A percentile compares a stretch with the other conserved stretches of the same genome.
phyloP scores from a whole-genome alignment of 169 alveolate species.

The Plasmodium knowlesi region DNA sequence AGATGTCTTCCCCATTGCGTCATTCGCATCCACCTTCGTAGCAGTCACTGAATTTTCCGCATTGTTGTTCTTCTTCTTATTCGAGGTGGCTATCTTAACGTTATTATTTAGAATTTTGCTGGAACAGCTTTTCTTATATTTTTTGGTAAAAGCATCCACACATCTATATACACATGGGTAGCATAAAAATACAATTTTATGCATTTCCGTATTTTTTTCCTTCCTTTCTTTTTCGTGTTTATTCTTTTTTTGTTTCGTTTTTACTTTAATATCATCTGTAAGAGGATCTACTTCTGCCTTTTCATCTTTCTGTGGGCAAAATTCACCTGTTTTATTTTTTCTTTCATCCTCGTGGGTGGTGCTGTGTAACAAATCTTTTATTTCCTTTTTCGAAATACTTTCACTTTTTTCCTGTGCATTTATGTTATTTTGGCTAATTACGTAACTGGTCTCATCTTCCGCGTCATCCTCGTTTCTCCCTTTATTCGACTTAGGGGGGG shows the following conservation, averaged over 20 bases:
- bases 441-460: not conserved
- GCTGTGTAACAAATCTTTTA: not conserved
- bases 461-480: not conserved
- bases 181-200: constrained; percentile 69
- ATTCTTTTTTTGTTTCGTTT: constrained; percentile 30
- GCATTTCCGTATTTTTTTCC: constrained; percentile 1
- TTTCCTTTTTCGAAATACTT: constrained; percentile 1
- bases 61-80: constrained; percentile 27
- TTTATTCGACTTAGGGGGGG: not conserved
- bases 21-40: not conserved
- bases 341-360: not conserved
- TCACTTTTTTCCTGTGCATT: not conserved
- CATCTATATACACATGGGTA: constrained; percentile 71
- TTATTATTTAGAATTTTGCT: constrained; percentile 63
- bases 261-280: constrained; percentile 12
- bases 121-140: constrained; percentile 50
- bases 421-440: not conserved
- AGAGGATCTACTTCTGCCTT: not conserved
- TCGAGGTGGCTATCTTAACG: constrained; percentile 61
- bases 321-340: not conserved
- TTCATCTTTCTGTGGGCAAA: not conserved
- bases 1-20: not conserved
- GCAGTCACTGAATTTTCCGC: not conserved
- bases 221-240: constrained; percentile 46
- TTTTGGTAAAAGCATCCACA: constrained; percentile 59